Evolutionary conservation across 2,329 filamentous ascomycete species (phyloP).

Genomic region (Fusarium coffeatum): DNA sequence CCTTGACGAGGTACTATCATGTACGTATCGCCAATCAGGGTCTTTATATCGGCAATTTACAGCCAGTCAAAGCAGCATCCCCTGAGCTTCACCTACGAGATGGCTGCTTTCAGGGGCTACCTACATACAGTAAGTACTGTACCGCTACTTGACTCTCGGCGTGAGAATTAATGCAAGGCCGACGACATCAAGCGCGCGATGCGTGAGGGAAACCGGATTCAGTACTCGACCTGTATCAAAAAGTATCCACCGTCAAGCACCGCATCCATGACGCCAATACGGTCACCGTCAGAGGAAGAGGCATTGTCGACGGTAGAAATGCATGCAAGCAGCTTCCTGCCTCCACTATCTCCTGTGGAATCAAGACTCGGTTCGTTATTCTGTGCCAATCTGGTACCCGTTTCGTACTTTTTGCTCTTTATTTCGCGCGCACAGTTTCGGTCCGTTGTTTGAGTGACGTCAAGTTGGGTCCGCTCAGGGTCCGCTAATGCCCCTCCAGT

Average conservation of each 20-base stretch:
- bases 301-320: conserved; percentile 34
- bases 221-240: not conserved
- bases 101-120: conserved; percentile 7
- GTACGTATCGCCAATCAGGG: conserved; percentile 36
- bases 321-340: conserved; percentile 14
- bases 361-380: conserved; percentile 26
- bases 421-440: conserved; percentile 32
- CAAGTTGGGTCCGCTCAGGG: conserved; percentile 38
- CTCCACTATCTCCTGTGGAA: conserved; percentile 18
- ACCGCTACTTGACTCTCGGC: conserved; percentile 3
- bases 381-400: conserved; percentile 15
- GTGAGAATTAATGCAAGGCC: conserved; percentile 30
- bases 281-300: conserved; percentile 37
- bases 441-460: conserved; percentile 48
- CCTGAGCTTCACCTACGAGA: not conserved
- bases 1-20: conserved; percentile 5
- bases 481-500: conserved; percentile 27
- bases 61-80: conserved; percentile 28
- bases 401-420: conserved; percentile 10
- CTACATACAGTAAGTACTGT: not conserved
- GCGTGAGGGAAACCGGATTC: conserved; percentile 31
- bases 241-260: conserved; percentile 34
- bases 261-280: conserved; percentile 37
- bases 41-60: conserved; percentile 25
- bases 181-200: conserved; percentile 32